Evolutionary conservation across 306 rosid species (phyloP).

Genomic region (Quercus gilva): DNA sequence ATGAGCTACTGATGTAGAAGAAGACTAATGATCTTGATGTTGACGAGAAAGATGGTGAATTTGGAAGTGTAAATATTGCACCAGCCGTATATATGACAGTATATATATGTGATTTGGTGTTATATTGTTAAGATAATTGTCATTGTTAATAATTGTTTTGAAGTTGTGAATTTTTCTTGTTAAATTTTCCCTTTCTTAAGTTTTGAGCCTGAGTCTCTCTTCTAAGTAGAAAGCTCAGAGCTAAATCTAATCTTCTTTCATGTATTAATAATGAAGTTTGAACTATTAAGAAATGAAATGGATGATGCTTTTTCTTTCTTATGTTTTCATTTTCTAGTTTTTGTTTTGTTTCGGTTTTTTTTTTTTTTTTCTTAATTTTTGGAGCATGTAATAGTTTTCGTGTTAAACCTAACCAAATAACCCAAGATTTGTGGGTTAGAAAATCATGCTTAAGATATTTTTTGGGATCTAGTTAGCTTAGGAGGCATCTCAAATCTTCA

Average conservation of each 20-base stretch:
- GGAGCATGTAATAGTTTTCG: not conserved
- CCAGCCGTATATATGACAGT: conserved; percentile 19
- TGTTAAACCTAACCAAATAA: conserved; percentile 25
- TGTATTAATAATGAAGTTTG: not conserved
- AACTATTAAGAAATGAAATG: not conserved
- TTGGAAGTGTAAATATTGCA: conserved; percentile 50
- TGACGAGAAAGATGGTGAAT: conserved; percentile 11
- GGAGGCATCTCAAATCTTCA: conserved; percentile 15
- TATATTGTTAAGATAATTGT: conserved; percentile 25
- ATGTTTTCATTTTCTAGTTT: not conserved
- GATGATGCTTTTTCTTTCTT: not conserved
- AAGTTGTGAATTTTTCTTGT: conserved; percentile 28
- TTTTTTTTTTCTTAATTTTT: not conserved
- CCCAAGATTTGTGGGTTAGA: not conserved
- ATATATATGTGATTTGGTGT: conserved; percentile 27
- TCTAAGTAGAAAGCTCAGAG: not conserved
- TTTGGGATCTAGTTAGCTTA: conserved; percentile 4
- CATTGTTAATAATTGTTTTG: conserved; percentile 8
- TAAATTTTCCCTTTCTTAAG: conserved; percentile 15
- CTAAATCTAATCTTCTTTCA: not conserved
- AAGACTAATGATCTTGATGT: not conserved
- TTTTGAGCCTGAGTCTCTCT: not conserved
- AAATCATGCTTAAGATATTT: conserved; percentile 7
- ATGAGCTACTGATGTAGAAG: conserved; percentile 79
- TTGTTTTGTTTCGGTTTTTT: not conserved